Conservation (phyloP, 2,329 filamentous ascomycete species). For the Sordariomycetes sp. region DNA sequence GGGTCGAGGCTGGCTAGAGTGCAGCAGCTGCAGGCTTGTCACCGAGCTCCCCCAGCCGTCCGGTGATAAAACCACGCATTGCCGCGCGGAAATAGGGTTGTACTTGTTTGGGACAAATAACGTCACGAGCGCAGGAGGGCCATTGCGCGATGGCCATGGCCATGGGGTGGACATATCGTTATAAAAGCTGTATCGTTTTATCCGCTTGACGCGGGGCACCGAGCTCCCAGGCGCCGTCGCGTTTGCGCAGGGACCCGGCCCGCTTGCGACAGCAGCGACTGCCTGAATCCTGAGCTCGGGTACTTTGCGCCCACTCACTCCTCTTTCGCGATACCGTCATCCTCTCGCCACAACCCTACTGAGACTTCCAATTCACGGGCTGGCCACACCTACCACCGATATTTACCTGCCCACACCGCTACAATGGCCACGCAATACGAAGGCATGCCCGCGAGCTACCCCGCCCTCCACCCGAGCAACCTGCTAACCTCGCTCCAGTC, state of each 20-base stretch:
- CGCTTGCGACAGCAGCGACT: not conserved
- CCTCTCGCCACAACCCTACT: not conserved
- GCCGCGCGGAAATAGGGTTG: too few species aligned
- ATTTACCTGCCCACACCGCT: not conserved
- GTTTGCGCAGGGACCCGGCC: not conserved
- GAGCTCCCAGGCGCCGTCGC: not conserved
- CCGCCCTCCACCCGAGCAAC: slow-evolving; percentile 3
- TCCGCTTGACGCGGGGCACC: not conserved
- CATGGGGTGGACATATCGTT: too few species aligned
- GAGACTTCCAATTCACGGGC: not conserved
- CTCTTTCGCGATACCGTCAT: not conserved
- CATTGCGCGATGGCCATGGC: too few species aligned
- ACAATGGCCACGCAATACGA: slow-evolving; percentile 48
- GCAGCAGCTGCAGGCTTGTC: too few species aligned
- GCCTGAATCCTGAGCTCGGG: not conserved
- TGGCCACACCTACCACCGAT: not conserved
- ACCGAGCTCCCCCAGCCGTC: too few species aligned
- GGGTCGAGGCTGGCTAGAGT: too few species aligned
- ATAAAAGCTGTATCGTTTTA: not conserved
- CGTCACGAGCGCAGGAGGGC: too few species aligned
- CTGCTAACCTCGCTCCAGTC: slow-evolving; percentile 27
- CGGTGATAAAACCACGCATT: too few species aligned
- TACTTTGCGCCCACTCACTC: not conserved
- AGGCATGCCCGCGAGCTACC: slow-evolving; percentile 21
- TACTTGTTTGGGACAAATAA: too few species aligned